Percentiles rank a stretch among this genome's conserved stretches.
Evolutionary conservation across 2,329 filamentous ascomycete species (phyloP).

Genomic region (Fusarium sarcochroum): DNA sequence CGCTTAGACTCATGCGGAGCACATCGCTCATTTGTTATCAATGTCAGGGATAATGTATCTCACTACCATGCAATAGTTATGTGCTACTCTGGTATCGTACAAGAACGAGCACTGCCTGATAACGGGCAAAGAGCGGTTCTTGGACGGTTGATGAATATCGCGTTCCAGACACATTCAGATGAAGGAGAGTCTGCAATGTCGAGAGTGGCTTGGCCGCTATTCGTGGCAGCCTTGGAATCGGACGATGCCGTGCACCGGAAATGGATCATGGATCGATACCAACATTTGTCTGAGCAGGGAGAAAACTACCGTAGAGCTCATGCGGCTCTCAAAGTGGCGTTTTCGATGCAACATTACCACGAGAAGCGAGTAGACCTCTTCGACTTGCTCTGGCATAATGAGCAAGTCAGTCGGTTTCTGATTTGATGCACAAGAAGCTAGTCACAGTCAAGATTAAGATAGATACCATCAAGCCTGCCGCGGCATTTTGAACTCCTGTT

Average conservation of each 20-base stretch:
- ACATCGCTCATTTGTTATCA: background rate
- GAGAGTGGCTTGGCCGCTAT: background rate
- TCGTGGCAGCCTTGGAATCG: constrained; percentile 1
- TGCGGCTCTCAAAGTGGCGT: background rate
- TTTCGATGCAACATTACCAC: too few species aligned
- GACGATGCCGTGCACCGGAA: constrained; percentile 1
- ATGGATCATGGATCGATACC: background rate
- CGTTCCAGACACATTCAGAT: background rate
- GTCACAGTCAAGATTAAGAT: too few species aligned
- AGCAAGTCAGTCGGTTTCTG: too few species aligned
- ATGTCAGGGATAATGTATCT: background rate
- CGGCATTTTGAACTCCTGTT: too few species aligned
- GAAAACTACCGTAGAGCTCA: background rate
- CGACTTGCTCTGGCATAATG: too few species aligned
- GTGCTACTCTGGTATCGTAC: background rate
- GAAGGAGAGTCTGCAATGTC: background rate
- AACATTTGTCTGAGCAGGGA: background rate
- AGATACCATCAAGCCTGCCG: too few species aligned
- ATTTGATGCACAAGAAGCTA: too few species aligned
- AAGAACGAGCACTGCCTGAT: background rate
- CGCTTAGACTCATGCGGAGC: background rate
- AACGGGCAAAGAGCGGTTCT: background rate
- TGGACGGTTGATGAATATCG: background rate
- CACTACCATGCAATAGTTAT: background rate
- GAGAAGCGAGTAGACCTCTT: too few species aligned